Evolutionary conservation across 768 basidiomycete species (phyloP).

Genomic region (Lentinula guzmanii): DNA sequence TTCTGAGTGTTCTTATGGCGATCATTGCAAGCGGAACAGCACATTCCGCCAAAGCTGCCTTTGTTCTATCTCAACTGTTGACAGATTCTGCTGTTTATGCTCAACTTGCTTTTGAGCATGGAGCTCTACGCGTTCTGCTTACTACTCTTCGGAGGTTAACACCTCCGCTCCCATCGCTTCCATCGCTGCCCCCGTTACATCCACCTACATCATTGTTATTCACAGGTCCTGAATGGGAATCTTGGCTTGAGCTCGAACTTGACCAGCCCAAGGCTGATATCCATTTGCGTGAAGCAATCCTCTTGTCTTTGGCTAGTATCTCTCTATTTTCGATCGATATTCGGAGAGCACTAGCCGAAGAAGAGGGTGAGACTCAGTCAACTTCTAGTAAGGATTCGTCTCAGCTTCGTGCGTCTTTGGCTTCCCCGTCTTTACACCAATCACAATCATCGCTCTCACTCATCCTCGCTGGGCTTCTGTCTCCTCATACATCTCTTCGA

Average conservation of each 20-base stretch:
- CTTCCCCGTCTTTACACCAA: not conserved
- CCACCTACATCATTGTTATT: not conserved
- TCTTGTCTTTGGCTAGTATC: slow-evolving; percentile 72
- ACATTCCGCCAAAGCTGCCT: slow-evolving; percentile 59
- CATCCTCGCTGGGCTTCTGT: slow-evolving; percentile 48
- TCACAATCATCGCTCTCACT: slow-evolving; percentile 28
- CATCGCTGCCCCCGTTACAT: slow-evolving; percentile 34
- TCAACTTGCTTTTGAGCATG: slow-evolving; percentile 53
- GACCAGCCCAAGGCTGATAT: slow-evolving; percentile 58
- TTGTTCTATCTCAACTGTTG: slow-evolving; percentile 66
- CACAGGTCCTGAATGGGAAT: slow-evolving; percentile 3
- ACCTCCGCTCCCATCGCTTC: slow-evolving; percentile 44
- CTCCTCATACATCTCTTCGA: slow-evolving; percentile 68
- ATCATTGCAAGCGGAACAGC: slow-evolving; percentile 27
- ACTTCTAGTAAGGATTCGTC: slow-evolving; percentile 14
- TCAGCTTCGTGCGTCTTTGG: not conserved
- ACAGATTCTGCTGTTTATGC: slow-evolving; percentile 66
- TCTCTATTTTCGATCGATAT: slow-evolving; percentile 69
- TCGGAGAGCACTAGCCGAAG: slow-evolving; percentile 61
- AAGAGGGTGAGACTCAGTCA: slow-evolving; percentile 36
- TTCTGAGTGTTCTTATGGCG: slow-evolving; percentile 63
- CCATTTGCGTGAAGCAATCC: slow-evolving; percentile 64
- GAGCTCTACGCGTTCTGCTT: not conserved
- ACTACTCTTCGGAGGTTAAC: slow-evolving; percentile 32
- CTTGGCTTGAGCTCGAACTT: slow-evolving; percentile 49